Conservation (phyloP, 352 stramenopile genomes). For the Phytopythium montanum region DNA sequence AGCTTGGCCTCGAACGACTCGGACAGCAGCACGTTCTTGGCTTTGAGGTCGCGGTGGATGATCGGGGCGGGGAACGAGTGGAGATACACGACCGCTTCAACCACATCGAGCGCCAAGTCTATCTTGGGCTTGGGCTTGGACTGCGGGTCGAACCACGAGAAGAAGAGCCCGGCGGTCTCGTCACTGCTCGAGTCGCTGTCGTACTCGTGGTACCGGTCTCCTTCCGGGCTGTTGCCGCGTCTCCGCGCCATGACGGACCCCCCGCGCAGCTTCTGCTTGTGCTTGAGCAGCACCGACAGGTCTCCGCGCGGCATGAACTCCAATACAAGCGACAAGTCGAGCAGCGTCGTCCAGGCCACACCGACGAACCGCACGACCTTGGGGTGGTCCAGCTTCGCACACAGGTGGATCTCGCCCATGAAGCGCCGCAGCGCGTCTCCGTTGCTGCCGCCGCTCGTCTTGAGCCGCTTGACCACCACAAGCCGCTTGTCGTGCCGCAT, state of each 20-base stretch:
- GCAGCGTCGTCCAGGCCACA: constrained; percentile 35
- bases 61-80: constrained; percentile 38
- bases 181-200: neutral
- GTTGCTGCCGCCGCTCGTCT: constrained; percentile 20
- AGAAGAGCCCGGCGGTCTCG: neutral
- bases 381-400: constrained; percentile 32
- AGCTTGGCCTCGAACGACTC: constrained; percentile 33
- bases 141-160: constrained; percentile 14
- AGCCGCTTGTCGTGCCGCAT: constrained; percentile 10
- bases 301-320: constrained; percentile 42
- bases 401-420: constrained; percentile 52
- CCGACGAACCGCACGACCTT: constrained; percentile 48
- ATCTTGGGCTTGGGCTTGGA: constrained; percentile 13
- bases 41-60: constrained; percentile 47
- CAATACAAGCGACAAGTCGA: constrained; percentile 33
- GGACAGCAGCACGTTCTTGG: constrained; percentile 30
- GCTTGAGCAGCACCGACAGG: constrained; percentile 19
- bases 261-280: neutral
- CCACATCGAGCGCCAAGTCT: constrained; percentile 26
- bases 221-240: constrained; percentile 1
- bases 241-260: too few species aligned
- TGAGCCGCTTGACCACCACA: constrained; percentile 24
- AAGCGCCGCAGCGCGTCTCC: constrained; percentile 23
- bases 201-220: neutral
- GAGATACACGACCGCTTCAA: constrained; percentile 38